A percentile compares a stretch with the other conserved stretches of the same genome.
These are phyloP conservation scores for Effrenium voratum DNA, from an alignment of 73 alveolate species.

Conservation along the genomic window DNA sequence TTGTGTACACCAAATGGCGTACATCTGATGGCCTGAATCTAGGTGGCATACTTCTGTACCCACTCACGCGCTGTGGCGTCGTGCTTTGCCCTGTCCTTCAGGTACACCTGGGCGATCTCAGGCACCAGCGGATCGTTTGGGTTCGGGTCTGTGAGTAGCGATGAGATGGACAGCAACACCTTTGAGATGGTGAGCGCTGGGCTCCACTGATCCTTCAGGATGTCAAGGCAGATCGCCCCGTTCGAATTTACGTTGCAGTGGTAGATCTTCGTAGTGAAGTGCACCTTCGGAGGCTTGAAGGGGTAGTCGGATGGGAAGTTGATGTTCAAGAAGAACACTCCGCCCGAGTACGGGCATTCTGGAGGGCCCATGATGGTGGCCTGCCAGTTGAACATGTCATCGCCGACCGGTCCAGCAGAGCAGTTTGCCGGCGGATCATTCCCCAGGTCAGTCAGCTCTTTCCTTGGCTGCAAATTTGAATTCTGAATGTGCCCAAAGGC, in stretches of 20 bases:
- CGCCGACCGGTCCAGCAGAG: slow-evolving; percentile 98
- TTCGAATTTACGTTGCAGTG: slow-evolving; percentile 98
- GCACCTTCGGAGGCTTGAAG: slow-evolving; percentile 98
- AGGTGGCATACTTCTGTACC: slow-evolving; percentile 96
- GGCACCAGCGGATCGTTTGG: slow-evolving; percentile 98
- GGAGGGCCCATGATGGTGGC: slow-evolving; percentile 98
- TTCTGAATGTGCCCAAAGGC: too few relatives aligned
- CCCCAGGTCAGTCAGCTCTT: too few relatives aligned
- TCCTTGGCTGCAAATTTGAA: too few relatives aligned
- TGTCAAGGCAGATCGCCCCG: slow-evolving; percentile 97
- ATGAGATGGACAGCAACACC: slow-evolving; percentile 97
- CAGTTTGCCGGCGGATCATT: slow-evolving; percentile 98
- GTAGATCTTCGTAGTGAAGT: slow-evolving; percentile 96
- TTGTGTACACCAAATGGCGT: too few relatives aligned
- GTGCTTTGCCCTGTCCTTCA: slow-evolving; percentile 95
- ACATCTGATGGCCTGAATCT: too few relatives aligned
- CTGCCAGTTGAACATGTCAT: slow-evolving; percentile 96
- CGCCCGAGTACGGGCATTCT: slow-evolving; percentile 97
- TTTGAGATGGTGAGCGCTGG: slow-evolving; percentile 99
- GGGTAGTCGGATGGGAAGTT: slow-evolving; percentile 98
- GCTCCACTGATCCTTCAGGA: slow-evolving; percentile 96
- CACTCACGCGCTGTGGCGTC: slow-evolving; percentile 97
- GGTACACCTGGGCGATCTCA: slow-evolving; percentile 96
- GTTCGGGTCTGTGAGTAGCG: slow-evolving; percentile 97
- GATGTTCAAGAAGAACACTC: slow-evolving; percentile 98